Base-by-base conservation (phyloP, 1,139 yeast species). In the Yamadazyma friedrichii region DNA sequence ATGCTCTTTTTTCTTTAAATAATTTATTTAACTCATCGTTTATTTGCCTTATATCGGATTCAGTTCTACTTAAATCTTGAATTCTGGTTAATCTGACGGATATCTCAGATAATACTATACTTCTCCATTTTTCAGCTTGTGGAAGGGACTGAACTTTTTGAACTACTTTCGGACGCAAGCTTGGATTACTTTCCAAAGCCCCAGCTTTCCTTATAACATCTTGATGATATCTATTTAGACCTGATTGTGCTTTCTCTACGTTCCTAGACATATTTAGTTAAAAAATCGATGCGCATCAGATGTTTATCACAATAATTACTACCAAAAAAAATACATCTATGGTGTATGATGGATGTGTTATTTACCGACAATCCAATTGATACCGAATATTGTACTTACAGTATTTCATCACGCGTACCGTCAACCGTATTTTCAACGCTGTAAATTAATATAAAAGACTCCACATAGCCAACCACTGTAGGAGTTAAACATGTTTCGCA, bases 121-220 rank as follows among this genome's bases (percentile, higher is more conserved):
- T 62, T 39, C 96, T 64, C 87, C 89, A 87, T 57, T 76, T 75
- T 53, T 84, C 88, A n/a, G 95, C 89, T 45, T 81, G 88, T 2
- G 79, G 72, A 13, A 86, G 55, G 2, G 74, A 67, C 6, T 68
- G 64, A 2, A 82, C 88, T 6, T 70, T 64, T 36, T 73, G 74
- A 4, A 83, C 80, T 39, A 70, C 69, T 40, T 75, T 74, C 1
- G 95, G 96, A 24, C 95, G 69, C 34, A 70, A 65, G 32, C 69
- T 71, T 8, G 85, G 78, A 42, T 81, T 70, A 43, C 74, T 68
- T 48, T 82, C 86, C 36, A 80, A 66, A 32, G 80, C 78, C 1
- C 88, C 87, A 4, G 75, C 67, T 38, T 79, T 80, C 36, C 71
- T 76, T 9, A 80, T 82, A 53, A 76, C 77, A 45, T 76, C 77